Conservation (phyloP, 495 filamentous ascomycete genomes). For the Penicillium taxi region DNA sequence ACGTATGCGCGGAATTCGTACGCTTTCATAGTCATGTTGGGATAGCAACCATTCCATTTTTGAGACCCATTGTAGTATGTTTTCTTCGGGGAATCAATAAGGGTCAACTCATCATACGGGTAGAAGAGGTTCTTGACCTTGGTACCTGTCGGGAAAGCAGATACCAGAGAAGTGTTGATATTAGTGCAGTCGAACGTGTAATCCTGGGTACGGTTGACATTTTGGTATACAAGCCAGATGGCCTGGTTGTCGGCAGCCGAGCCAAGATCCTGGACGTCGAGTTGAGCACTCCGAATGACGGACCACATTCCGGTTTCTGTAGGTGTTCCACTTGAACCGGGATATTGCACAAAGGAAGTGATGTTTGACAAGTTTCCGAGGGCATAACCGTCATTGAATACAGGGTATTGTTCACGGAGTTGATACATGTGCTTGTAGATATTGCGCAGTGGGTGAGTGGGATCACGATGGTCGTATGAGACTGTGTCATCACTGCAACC, state of each 20-base stretch:
- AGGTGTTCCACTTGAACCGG: constrained; percentile 42
- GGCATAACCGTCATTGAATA: constrained; percentile 56
- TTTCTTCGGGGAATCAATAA: constrained; percentile 30
- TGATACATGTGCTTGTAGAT: constrained; percentile 60
- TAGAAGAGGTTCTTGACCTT: constrained; percentile 58
- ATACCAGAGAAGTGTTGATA: constrained; percentile 39
- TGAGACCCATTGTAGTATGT: constrained; percentile 36
- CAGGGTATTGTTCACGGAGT: constrained; percentile 49
- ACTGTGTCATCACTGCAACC: constrained; percentile 52
- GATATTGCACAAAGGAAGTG: constrained; percentile 40
- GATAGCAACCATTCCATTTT: constrained; percentile 48
- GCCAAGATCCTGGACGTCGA: constrained; percentile 41
- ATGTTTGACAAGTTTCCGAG: constrained; percentile 50
- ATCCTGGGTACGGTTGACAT: constrained; percentile 43
- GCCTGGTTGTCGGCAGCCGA: constrained; percentile 36
- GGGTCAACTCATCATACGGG: constrained; percentile 47
- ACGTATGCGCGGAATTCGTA: constrained; percentile 62
- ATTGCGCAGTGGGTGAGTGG: constrained; percentile 57
- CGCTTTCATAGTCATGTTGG: constrained; percentile 41
- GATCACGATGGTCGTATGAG: constrained; percentile 60
- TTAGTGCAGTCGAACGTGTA: constrained; percentile 54
- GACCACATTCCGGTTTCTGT: constrained; percentile 66
- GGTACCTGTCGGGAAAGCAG: constrained; percentile 48
- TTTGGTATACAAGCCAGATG: constrained; percentile 61
- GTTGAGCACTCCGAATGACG: constrained; percentile 42